A percentile compares a stretch with the other conserved stretches of the same genome.
phyloP scores from a whole-genome alignment of 176 grass and related monocot genomes.

The Musa beccarii region DNA sequence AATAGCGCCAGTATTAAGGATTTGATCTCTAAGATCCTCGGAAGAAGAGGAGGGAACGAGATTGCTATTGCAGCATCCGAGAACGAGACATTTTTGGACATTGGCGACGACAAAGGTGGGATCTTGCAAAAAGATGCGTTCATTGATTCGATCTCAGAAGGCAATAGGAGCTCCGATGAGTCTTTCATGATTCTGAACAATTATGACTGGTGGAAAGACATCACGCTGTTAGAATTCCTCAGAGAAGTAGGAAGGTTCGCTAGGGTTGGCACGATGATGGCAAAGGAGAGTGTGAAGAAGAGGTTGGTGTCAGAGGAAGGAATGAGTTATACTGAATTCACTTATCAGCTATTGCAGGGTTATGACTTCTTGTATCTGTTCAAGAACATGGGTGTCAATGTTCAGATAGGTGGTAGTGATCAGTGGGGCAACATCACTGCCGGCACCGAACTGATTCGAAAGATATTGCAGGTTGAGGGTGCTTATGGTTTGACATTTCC shows the following conservation, averaged over 20 bases:
- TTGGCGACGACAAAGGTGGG: constrained; percentile 9
- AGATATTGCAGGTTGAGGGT: constrained; percentile 85
- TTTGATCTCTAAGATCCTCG: constrained; percentile 41
- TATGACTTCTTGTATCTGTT: constrained; percentile 88
- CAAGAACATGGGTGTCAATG: constrained; percentile 81
- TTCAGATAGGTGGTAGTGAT: constrained; percentile 91
- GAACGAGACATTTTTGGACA: constrained; percentile 7
- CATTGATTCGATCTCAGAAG: background rate
- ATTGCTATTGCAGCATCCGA: background rate
- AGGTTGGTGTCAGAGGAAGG: constrained; percentile 67
- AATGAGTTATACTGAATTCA: constrained; percentile 96
- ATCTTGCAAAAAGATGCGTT: background rate
- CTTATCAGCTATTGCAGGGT: constrained; percentile 88
- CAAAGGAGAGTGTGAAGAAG: constrained; percentile 94
- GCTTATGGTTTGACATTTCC: constrained; percentile 78
- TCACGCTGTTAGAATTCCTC: constrained; percentile 80
- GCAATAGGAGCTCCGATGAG: constrained; percentile 20
- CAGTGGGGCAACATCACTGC: constrained; percentile 96
- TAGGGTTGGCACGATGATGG: constrained; percentile 72
- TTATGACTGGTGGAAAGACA: constrained; percentile 94
- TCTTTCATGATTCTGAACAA: constrained; percentile 77
- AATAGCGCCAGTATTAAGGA: constrained; percentile 56
- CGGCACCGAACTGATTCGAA: constrained; percentile 70
- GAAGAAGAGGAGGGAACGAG: background rate
- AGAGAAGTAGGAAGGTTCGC: constrained; percentile 77